Conservation (phyloP, 345 rosid genomes). For the Garcia nutans region DNA sequence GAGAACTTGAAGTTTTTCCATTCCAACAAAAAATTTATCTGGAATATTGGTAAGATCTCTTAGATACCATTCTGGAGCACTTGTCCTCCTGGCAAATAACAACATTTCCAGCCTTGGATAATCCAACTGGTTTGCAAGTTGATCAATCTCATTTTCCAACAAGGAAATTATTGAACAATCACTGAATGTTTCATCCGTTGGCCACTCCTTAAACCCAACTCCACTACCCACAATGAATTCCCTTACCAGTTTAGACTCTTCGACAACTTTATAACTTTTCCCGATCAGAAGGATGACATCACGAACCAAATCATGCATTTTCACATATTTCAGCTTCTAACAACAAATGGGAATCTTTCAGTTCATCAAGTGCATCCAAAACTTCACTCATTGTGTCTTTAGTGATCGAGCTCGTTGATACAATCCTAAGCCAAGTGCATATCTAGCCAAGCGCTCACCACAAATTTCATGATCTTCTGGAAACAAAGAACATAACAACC, state of each 20-base stretch:
- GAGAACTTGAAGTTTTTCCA: constrained; percentile 8
- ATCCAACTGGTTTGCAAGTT: neutral
- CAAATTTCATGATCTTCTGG: constrained; percentile 16
- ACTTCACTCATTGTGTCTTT: neutral
- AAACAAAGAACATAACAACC: constrained; percentile 6
- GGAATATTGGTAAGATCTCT: neutral
- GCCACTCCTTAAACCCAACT: neutral
- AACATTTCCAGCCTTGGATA: constrained; percentile 1
- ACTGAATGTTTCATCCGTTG: neutral
- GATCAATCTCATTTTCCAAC: neutral
- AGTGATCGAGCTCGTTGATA: neutral
- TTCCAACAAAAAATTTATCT: neutral
- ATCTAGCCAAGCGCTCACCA: constrained; percentile 5
- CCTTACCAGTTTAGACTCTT: neutral
- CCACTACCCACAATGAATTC: neutral
- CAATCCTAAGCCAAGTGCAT: neutral
- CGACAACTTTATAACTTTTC: neutral
- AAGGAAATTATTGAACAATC: constrained; percentile 3
- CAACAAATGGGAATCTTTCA: constrained; percentile 15
- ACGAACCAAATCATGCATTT: constrained; percentile 22
- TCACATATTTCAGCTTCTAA: neutral
- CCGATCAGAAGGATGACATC: constrained; percentile 12
- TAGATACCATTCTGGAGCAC: neutral
- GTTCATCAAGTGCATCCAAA: neutral
- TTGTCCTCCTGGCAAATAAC: neutral